These are phyloP conservation scores for Ballota nigra DNA, from an alignment of 257 asterid genomes.

Conservation along the genomic window DNA sequence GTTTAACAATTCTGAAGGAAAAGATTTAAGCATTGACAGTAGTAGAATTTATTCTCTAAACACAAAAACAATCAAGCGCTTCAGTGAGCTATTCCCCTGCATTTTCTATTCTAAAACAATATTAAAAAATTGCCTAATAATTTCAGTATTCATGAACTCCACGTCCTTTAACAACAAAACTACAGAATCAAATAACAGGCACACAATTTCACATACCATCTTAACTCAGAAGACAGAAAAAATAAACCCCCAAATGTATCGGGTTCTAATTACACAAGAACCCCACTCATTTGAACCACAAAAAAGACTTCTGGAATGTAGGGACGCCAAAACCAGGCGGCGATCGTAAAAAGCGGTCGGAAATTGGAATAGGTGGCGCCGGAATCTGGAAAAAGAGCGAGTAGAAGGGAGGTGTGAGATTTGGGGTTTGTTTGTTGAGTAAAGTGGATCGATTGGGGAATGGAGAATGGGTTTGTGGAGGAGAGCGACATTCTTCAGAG, in stretches of 20 bases:
- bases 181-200: slow-evolving; percentile 10
- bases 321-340: not conserved
- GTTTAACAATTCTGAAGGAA: too few species aligned
- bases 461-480: slow-evolving; percentile 36
- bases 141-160: not conserved
- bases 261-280: slow-evolving; percentile 25
- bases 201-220: slow-evolving; percentile 31
- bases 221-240: slow-evolving; percentile 15
- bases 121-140: not conserved
- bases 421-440: slow-evolving; percentile 31
- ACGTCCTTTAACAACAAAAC: not conserved
- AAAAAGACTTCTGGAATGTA: slow-evolving; percentile 2
- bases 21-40: too few species aligned
- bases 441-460: slow-evolving; percentile 37
- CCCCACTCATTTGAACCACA: slow-evolving; percentile 26
- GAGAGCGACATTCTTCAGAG: slow-evolving; percentile 37
- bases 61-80: not conserved
- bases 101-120: not conserved
- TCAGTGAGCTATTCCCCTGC: not conserved
- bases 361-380: slow-evolving; percentile 14
- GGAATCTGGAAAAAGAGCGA: slow-evolving; percentile 22
- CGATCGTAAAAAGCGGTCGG: slow-evolving; percentile 4
- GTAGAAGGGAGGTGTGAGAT: slow-evolving; percentile 1
- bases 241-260: slow-evolving; percentile 10
- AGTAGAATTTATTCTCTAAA: not conserved